Conservation (phyloP, 1,284 basidiomycete species). For the Puccinia novopanici region DNA sequence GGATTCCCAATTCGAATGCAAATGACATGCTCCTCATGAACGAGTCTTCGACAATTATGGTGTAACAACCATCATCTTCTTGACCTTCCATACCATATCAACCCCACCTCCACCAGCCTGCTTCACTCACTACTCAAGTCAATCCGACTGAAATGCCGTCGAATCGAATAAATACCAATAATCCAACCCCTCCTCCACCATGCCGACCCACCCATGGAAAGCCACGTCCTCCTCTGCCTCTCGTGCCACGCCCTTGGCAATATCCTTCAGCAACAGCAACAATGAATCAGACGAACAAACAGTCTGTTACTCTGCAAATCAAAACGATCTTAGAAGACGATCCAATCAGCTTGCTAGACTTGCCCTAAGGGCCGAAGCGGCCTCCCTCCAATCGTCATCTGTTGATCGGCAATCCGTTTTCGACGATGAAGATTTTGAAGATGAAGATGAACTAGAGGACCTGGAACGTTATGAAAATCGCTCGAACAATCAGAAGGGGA, state of each 20-base stretch:
- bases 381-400: slow-evolving; percentile 5
- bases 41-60: too few species aligned
- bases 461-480: not conserved
- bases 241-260: not conserved
- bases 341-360: slow-evolving; percentile 36
- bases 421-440: not conserved
- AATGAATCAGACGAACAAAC: not conserved
- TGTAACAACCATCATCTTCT: too few species aligned
- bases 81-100: too few species aligned
- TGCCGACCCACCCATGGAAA: not conserved
- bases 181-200: too few species aligned
- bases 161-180: too few species aligned
- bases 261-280: slow-evolving; percentile 1
- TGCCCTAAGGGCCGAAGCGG: slow-evolving; percentile 27
- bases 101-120: too few species aligned
- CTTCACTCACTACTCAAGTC: too few species aligned
- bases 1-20: too few species aligned
- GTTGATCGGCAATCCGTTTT: not conserved
- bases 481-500: too few species aligned
- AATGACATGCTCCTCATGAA: too few species aligned
- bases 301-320: slow-evolving; percentile 32
- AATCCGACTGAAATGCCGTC: too few species aligned
- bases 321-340: slow-evolving; percentile 34
- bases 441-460: not conserved
- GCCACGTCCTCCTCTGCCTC: not conserved